A percentile compares a stretch with the other conserved stretches of the same genome.
These are phyloP conservation scores for Marasmius sp. DNA, from an alignment of 1,284 basidiomycete species.

Conservation along the genomic window DNA sequence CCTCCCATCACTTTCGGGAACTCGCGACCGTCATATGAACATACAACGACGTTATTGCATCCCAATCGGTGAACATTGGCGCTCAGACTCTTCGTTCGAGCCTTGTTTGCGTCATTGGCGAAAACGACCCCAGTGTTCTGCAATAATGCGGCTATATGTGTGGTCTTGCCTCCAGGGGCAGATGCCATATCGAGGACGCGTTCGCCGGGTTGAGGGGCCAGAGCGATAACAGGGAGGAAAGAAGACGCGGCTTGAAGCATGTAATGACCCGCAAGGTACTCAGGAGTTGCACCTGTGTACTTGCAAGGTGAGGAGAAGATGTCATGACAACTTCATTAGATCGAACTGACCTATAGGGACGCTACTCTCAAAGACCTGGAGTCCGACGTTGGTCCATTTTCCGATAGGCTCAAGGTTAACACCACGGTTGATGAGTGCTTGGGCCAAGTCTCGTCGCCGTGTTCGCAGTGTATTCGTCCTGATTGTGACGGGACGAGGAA, in stretches of 20 bases:
- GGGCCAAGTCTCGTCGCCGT: slow-evolving; percentile 91
- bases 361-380: slow-evolving; percentile 96
- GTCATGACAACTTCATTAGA: background rate
- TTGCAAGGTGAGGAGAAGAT: background rate
- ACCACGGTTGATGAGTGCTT: slow-evolving; percentile 92
- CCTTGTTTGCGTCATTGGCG: slow-evolving; percentile 96
- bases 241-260: slow-evolving; percentile 99
- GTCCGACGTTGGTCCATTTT: slow-evolving; percentile 97
- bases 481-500: slow-evolving; percentile 95
- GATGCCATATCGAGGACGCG: slow-evolving; percentile 98
- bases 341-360: slow-evolving; percentile 82
- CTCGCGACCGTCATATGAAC: slow-evolving; percentile 96
- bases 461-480: slow-evolving; percentile 97
- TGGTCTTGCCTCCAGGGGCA: slow-evolving; percentile 97
- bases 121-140: slow-evolving; percentile 99
- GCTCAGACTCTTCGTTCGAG: slow-evolving; percentile 92
- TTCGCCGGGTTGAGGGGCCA: slow-evolving; percentile 91
- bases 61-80: slow-evolving; percentile 97
- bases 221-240: slow-evolving; percentile 97
- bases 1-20: slow-evolving; percentile 99
- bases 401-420: slow-evolving; percentile 98
- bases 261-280: slow-evolving; percentile 99
- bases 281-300: slow-evolving; percentile 82
- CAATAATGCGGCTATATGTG: slow-evolving; percentile 93
- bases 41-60: slow-evolving; percentile 97